phyloP scores from a whole-genome alignment of 2,329 filamentous ascomycete species.

The Scedosporium apiospermum region DNA sequence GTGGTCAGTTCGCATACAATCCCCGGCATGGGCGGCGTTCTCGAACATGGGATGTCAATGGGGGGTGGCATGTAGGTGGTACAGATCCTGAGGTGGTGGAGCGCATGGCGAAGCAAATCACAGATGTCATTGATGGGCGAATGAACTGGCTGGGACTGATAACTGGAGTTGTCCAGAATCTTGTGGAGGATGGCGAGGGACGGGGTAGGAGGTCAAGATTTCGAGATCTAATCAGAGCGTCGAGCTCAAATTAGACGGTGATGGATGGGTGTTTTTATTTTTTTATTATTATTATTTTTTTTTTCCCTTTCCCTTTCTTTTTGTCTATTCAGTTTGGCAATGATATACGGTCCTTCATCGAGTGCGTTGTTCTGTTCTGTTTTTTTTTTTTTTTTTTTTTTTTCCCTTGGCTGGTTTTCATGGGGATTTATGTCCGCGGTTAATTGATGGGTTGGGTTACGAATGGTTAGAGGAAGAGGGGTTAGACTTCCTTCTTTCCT shows the following conservation, averaged over 20 bases:
- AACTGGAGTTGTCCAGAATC: neutral
- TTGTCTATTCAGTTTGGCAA: no score
- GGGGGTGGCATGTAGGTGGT: slow-evolving; percentile 35
- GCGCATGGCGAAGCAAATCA: slow-evolving; percentile 21
- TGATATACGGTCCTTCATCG: no score
- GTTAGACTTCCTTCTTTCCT: neutral
- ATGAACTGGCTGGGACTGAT: slow-evolving; percentile 12
- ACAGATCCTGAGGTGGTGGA: slow-evolving; percentile 33
- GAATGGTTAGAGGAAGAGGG: neutral
- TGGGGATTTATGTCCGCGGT: neutral
- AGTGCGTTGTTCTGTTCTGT: neutral
- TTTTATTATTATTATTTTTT: no score
- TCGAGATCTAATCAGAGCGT: neutral
- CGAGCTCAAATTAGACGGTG: neutral
- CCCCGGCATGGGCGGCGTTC: slow-evolving; percentile 13
- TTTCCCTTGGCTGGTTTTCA: neutral
- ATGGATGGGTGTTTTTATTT: neutral
- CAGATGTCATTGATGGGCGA: slow-evolving; percentile 18
- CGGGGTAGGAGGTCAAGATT: neutral
- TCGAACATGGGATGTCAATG: slow-evolving; percentile 26
- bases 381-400: neutral
- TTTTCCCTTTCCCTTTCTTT: neutral
- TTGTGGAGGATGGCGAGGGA: neutral
- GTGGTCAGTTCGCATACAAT: slow-evolving; percentile 32
- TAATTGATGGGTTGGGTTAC: neutral